A percentile compares a stretch with the other conserved stretches of the same genome.
Evolutionary conservation across 176 grass and related monocot genomes (phyloP).

Genomic region (Poa annua): DNA sequence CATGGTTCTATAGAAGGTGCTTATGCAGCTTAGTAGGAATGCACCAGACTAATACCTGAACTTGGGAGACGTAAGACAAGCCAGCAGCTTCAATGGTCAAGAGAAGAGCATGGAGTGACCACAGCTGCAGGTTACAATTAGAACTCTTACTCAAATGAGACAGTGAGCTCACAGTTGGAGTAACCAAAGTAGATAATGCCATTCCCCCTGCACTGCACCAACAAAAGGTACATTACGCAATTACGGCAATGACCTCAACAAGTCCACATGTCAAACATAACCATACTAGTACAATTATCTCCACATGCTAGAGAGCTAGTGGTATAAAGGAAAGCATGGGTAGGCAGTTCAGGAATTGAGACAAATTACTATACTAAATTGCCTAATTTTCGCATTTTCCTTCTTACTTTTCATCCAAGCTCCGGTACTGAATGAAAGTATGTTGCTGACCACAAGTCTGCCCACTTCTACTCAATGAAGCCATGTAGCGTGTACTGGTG

Average conservation of each 20-base stretch:
- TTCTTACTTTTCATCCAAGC: not conserved
- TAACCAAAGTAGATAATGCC: slow-evolving; percentile 87
- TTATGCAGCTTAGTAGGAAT: slow-evolving; percentile 21
- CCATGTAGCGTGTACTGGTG: not conserved
- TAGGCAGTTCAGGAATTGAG: not conserved
- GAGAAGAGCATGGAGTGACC: slow-evolving; percentile 98
- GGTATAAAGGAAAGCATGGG: not conserved
- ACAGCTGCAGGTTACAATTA: slow-evolving; percentile 83
- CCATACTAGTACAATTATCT: not conserved
- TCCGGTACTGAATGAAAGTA: not conserved
- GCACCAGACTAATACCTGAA: slow-evolving; percentile 66
- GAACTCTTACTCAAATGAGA: slow-evolving; percentile 86
- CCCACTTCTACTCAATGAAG: not conserved
- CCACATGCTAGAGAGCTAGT: slow-evolving; percentile 3
- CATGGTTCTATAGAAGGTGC: slow-evolving; percentile 6
- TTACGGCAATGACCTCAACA: slow-evolving; percentile 26
- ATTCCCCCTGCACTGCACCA: slow-evolving; percentile 92
- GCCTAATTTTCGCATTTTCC: not conserved
- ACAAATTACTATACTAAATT: not conserved
- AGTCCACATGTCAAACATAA: slow-evolving; percentile 28
- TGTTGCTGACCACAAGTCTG: not conserved
- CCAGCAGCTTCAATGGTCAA: slow-evolving; percentile 98
- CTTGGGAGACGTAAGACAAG: slow-evolving; percentile 91
- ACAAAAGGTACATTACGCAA: slow-evolving; percentile 39
- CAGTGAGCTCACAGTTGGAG: slow-evolving; percentile 78